A percentile compares a stretch with the other conserved stretches of the same genome.
Conservation (phyloP, 768 basidiomycete genomes). For the Serendipita sp. region DNA sequence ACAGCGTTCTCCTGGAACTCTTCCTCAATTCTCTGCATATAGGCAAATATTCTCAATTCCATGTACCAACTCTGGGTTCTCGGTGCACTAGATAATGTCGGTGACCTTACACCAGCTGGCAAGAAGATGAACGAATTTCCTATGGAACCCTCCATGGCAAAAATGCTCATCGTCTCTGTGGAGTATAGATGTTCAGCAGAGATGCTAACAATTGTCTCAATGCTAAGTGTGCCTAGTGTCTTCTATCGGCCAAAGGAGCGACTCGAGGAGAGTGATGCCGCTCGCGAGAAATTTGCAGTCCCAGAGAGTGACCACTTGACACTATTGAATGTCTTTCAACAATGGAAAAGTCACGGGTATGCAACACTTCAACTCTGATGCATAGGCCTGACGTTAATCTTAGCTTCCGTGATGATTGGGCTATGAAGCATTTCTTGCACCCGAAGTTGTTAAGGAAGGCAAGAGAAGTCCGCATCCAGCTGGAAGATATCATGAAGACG, state of each 20-base stretch:
- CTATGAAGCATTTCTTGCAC: conserved; percentile 86
- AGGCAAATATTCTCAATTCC: conserved; percentile 95
- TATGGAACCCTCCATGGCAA: conserved; percentile 98
- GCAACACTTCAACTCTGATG: conserved; percentile 14
- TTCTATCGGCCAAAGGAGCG: conserved; percentile 96
- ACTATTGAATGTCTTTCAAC: conserved; percentile 86
- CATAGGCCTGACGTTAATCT: not conserved
- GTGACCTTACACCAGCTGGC: conserved; percentile 83
- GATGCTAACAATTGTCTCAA: conserved; percentile 97
- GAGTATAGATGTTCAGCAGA: conserved; percentile 86
- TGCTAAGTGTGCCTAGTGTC: conserved; percentile 95
- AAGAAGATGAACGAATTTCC: conserved; percentile 99
- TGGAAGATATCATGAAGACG: conserved; percentile 98
- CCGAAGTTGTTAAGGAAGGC: conserved; percentile 91
- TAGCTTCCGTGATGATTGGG: conserved; percentile 90
- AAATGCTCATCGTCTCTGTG: conserved; percentile 93
- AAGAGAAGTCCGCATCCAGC: conserved; percentile 83
- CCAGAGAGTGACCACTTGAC: conserved; percentile 97
- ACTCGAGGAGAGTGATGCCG: conserved; percentile 94
- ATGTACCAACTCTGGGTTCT: conserved; percentile 99
- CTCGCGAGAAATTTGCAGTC: conserved; percentile 95
- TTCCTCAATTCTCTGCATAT: conserved; percentile 6
- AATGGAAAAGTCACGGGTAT: conserved; percentile 93
- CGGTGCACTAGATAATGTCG: conserved; percentile 90
- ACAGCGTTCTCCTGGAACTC: not conserved